Conservation (phyloP, 768 basidiomycete species). For the Daedaleopsis sinensis region DNA sequence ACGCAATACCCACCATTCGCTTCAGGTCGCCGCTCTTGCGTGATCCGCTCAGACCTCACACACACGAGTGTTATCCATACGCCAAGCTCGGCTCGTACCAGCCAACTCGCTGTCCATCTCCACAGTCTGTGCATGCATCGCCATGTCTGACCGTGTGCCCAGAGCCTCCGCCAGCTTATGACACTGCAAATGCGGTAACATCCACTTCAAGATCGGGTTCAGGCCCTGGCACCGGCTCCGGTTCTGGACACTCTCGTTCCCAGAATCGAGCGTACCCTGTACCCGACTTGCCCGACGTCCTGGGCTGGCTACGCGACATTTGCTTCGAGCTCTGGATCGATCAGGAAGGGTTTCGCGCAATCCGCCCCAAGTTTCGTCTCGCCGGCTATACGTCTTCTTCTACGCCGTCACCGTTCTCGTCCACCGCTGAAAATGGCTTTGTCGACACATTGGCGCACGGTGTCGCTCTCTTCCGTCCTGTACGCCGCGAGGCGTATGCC, state of each 20-base stretch:
- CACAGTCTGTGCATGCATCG: neutral
- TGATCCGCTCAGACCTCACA: neutral
- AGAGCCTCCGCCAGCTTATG: slow-evolving; percentile 1
- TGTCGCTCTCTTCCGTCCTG: slow-evolving; percentile 68
- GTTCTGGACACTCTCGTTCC: neutral
- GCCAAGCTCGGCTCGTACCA: neutral
- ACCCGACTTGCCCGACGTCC: slow-evolving; percentile 36
- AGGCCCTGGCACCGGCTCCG: neutral
- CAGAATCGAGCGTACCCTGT: neutral
- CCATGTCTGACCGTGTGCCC: neutral
- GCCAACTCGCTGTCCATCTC: neutral
- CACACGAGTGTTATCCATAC: neutral
- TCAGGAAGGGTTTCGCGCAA: slow-evolving; percentile 79
- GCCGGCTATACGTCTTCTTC: slow-evolving; percentile 47
- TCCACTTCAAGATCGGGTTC: neutral
- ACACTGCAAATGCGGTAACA: neutral
- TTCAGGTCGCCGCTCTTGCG: slow-evolving; percentile 12
- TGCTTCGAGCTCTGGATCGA: slow-evolving; percentile 73
- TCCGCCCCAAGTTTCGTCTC: slow-evolving; percentile 60
- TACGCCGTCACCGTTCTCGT: slow-evolving; percentile 23
- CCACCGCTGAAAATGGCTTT: slow-evolving; percentile 28
- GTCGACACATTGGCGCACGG: slow-evolving; percentile 42
- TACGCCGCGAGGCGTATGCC: slow-evolving; percentile 55
- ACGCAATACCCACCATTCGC: neutral
- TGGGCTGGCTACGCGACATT: slow-evolving; percentile 57